Percentiles rank a stretch among this genome's conserved stretches.
Conservation (phyloP, 441 rosid genomes). For the Flueggea neowawraea region DNA sequence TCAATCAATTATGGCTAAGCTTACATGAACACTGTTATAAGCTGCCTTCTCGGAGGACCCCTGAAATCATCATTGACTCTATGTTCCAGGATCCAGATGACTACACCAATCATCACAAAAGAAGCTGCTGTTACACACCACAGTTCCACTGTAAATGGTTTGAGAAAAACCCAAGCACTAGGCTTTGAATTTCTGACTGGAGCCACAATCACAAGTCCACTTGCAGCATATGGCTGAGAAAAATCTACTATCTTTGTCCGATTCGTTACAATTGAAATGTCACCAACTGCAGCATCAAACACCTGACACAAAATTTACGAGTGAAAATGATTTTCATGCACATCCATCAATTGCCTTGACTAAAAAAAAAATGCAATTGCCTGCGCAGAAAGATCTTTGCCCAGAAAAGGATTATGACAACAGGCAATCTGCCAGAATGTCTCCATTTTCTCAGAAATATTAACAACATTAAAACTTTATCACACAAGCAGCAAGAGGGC, state of each 20-base stretch:
- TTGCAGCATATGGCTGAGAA: conserved; percentile 75
- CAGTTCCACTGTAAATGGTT: conserved; percentile 62
- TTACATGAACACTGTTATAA: conserved; percentile 60
- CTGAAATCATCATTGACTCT: conserved; percentile 75
- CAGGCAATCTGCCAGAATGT: too few relatives aligned
- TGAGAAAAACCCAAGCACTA: conserved; percentile 66
- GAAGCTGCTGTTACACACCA: conserved; percentile 67
- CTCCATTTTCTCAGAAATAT: too few relatives aligned
- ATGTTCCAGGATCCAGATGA: conserved; percentile 85
- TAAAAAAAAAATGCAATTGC: too few relatives aligned
- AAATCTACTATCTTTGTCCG: conserved; percentile 74
- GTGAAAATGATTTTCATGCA: not conserved
- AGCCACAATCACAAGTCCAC: conserved; percentile 89
- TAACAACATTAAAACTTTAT: too few relatives aligned
- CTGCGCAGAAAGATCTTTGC: too few relatives aligned
- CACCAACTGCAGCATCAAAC: conserved; percentile 87
- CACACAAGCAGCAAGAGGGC: too few relatives aligned
- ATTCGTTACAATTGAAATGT: conserved; percentile 70
- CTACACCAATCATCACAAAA: conserved; percentile 62
- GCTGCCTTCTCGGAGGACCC: conserved; percentile 71
- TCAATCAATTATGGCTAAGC: conserved; percentile 6
- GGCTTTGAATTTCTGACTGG: conserved; percentile 35
- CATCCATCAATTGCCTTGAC: not conserved
- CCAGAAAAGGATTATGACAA: too few relatives aligned
- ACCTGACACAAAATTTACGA: conserved; percentile 39